These are phyloP conservation scores for Trypanosoma scelopori DNA, from an alignment of 208 protist species.

Conservation along the genomic window DNA sequence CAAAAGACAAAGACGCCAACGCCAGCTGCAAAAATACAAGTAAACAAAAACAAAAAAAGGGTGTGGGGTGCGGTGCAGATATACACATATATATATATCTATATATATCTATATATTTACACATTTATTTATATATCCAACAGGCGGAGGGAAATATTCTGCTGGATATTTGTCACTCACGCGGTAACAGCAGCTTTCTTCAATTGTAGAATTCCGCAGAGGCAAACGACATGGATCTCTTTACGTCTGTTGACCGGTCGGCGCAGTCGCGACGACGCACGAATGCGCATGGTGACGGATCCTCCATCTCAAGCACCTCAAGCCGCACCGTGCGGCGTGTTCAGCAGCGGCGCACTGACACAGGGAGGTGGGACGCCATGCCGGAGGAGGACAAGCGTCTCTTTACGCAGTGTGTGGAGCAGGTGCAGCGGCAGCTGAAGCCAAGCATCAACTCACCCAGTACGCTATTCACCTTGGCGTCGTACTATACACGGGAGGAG, in stretches of 20 bases:
- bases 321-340: background rate
- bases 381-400: slow-evolving; percentile 51
- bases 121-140: too few species aligned
- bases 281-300: background rate
- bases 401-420: slow-evolving; percentile 75
- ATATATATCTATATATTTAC: too few species aligned
- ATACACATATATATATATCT: too few species aligned
- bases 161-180: background rate
- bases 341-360: slow-evolving; percentile 11
- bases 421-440: slow-evolving; percentile 86
- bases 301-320: slow-evolving; percentile 13
- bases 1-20: background rate
- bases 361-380: slow-evolving; percentile 15
- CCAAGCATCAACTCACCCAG: slow-evolving; percentile 65
- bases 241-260: slow-evolving; percentile 19
- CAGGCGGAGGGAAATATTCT: background rate
- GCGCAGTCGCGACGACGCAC: background rate
- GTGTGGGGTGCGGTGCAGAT: too few species aligned
- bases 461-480: slow-evolving; percentile 78
- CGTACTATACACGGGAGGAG: slow-evolving; percentile 81
- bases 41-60: too few species aligned
- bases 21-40: background rate
- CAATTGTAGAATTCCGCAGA: too few species aligned
- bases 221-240: slow-evolving; percentile 35
- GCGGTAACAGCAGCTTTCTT: too few species aligned